These are phyloP conservation scores for Aphanomyces cochlioides DNA, from an alignment of 352 stramenopile genomes.

Conservation along the genomic window DNA sequence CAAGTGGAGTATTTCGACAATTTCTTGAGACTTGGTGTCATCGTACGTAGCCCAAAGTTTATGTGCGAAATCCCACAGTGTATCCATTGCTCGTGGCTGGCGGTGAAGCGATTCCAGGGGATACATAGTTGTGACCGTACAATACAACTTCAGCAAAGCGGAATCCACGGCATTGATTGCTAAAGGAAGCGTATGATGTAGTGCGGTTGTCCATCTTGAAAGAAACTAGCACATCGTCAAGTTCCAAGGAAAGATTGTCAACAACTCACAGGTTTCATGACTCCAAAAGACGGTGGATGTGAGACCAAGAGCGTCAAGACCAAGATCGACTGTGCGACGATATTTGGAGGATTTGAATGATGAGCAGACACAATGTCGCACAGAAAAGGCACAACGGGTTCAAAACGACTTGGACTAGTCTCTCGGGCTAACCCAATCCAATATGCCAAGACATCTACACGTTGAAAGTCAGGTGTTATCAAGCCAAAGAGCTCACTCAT, in stretches of 20 bases:
- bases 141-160: neutral
- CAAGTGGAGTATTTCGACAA: neutral
- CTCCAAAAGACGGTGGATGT: neutral
- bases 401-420: too few relatives aligned
- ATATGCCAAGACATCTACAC: too few relatives aligned
- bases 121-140: neutral
- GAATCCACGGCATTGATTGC: neutral
- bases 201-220: too few relatives aligned
- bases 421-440: too few relatives aligned
- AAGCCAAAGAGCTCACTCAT: too few relatives aligned
- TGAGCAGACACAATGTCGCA: too few relatives aligned
- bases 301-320: neutral
- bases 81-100: neutral
- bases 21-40: neutral
- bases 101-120: neutral
- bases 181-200: too few relatives aligned
- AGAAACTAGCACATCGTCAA: too few relatives aligned
- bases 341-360: too few relatives aligned
- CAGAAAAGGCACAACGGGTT: too few relatives aligned
- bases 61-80: neutral
- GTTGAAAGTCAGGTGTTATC: too few relatives aligned
- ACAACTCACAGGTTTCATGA: neutral
- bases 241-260: too few relatives aligned
- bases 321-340: neutral
- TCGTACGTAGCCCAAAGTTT: neutral